Evolutionary conservation across 768 basidiomycete genomes (phyloP), one percentile per base, ranked within the genome.

Genomic region (Pleurotus platypus): DNA sequence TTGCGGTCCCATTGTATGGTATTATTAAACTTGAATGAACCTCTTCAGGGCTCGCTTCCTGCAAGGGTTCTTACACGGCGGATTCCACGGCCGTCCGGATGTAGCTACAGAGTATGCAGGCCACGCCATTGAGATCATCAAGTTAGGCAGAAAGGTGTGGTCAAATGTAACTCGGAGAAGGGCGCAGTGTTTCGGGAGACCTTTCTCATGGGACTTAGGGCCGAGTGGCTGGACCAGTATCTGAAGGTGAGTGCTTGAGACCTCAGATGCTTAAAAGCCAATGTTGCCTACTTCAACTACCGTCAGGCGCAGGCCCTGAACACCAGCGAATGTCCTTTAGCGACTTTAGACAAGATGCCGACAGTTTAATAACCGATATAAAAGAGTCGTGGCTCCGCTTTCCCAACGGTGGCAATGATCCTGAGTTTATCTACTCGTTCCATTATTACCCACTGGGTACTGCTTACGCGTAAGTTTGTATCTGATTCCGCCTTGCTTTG

Each of bases 141-240:
- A 75, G 27, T 77, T 78, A 74, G 81, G 81, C 20, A 55, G 63
- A 4, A 60, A 62, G 20, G 53, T 59, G 5, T 81, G 78, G 74
- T 61, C 69, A 39, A 62, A 79, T 58, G 74, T 81, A 6, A 60
- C 20, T 60, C 69, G 15, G 70, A 75, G 15, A 65, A 75, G 9
- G 80, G 80, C 4, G 65, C 63, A 9, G 71, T 82, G 9, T 82
- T 82, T 53, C 69, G 73, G 26, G 46, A 56, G 2, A 72, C 72
- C 4, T 79, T 79, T 59, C 62, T 80, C 9, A 70, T 76, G 24
- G 78, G 75, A 5, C 70, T 78, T 16, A 72, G 68, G 40, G 60
- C 62, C 22, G 50, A 78, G 18, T 69, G 69, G 20, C 57, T 79
- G 7, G 59, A 70, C 12, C 55, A 67, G 1, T 68, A 72, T 30